Conservation (phyloP, 2,329 filamentous ascomycete genomes). For the Trichoderma harzianum region DNA sequence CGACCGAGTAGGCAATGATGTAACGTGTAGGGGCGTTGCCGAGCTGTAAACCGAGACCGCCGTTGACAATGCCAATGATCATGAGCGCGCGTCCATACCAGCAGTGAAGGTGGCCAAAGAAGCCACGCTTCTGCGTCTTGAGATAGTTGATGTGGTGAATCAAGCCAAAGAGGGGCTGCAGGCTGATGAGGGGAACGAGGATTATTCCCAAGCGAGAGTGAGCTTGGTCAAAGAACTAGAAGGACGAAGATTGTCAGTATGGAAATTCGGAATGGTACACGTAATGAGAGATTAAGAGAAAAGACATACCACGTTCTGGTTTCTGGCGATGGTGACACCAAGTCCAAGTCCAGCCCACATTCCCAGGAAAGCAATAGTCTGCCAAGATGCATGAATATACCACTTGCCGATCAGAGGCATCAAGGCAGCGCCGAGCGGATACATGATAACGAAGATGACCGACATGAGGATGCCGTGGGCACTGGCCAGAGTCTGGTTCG, state of each 20-base stretch:
- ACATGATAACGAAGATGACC: conserved; percentile 55
- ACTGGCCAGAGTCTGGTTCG: conserved; percentile 32
- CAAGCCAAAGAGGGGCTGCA: conserved; percentile 58
- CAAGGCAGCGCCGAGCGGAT: conserved; percentile 57
- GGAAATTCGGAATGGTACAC: background rate
- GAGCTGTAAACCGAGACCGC: conserved; percentile 57
- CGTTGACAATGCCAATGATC: conserved; percentile 59
- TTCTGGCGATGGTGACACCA: conserved; percentile 47
- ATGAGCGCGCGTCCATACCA: conserved; percentile 61
- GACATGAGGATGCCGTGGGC: conserved; percentile 61
- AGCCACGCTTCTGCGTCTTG: conserved; percentile 44
- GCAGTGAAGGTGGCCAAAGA: conserved; percentile 56
- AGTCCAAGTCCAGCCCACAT: conserved; percentile 61
- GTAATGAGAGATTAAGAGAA: background rate
- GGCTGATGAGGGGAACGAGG: conserved; percentile 49
- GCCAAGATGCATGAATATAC: conserved; percentile 55
- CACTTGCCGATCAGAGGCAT: conserved; percentile 59
- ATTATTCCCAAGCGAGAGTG: conserved; percentile 58
- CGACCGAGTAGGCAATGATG: conserved; percentile 53
- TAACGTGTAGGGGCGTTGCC: conserved; percentile 39
- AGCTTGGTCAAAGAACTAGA: conserved; percentile 48
- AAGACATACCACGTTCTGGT: conserved; percentile 41
- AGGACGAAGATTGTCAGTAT: background rate
- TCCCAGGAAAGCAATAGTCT: conserved; percentile 50
- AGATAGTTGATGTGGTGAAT: conserved; percentile 55